phyloP scores from a whole-genome alignment of 2,329 filamentous ascomycete genomes.

The Capronia coronata region DNA sequence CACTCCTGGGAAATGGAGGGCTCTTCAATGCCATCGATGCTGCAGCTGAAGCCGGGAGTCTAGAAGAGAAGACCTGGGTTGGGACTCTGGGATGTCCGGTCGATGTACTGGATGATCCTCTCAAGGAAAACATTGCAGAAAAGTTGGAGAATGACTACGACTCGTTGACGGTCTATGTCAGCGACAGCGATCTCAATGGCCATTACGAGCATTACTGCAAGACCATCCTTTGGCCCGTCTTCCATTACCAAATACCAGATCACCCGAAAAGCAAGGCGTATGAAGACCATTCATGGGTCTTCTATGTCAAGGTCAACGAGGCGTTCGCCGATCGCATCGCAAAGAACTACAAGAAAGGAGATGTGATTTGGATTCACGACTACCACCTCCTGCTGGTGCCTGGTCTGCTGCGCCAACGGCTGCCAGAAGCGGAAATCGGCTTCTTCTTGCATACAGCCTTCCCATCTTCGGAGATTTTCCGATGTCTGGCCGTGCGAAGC shows the following conservation, averaged over 20 bases:
- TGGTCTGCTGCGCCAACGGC: conserved; percentile 76
- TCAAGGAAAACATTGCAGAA: conserved; percentile 78
- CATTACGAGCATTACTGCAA: conserved; percentile 97
- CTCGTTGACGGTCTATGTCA: conserved; percentile 63
- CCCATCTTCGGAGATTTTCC: conserved; percentile 91
- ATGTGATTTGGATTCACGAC: conserved; percentile 91
- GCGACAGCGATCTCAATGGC: conserved; percentile 86
- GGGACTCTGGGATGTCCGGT: conserved; percentile 92
- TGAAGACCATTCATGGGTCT: conserved; percentile 93
- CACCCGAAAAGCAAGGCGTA: conserved; percentile 98
- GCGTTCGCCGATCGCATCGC: conserved; percentile 87
- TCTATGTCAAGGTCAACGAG: conserved; percentile 87
- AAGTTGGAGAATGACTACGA: conserved; percentile 73
- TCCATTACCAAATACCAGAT: conserved; percentile 96
- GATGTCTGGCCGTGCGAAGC: conserved; percentile 79
- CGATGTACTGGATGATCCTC: conserved; percentile 67
- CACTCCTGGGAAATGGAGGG: conserved; percentile 87
- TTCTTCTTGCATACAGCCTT: conserved; percentile 95
- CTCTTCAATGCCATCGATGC: conserved; percentile 82
- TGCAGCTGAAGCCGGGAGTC: conserved; percentile 60
- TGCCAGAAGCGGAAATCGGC: conserved; percentile 85
- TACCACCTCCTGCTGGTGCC: conserved; percentile 90
- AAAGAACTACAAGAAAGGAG: conserved; percentile 86
- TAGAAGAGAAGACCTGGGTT: conserved; percentile 78
- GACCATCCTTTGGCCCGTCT: conserved; percentile 93